Evolutionary conservation across 208 protist genomes (phyloP), one percentile per base, ranked within the genome.

Genomic region (Acanthamoeba lugdunensis): DNA sequence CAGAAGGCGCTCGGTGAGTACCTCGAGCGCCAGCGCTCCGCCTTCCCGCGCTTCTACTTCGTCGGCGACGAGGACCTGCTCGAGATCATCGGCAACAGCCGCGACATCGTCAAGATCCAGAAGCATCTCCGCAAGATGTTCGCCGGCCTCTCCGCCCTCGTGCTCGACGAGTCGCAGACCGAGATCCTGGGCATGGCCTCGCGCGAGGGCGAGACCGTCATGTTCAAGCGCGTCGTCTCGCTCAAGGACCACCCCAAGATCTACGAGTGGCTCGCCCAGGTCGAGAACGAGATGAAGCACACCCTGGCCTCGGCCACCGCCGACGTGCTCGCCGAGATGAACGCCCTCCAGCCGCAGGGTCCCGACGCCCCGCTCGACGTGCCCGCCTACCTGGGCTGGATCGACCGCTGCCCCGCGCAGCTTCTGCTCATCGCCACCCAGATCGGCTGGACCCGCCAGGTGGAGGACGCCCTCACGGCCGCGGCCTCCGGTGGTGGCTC

Each of bases 91-190:
- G 99, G 98, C 93, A 99, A 99, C 95, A 98, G 97, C 95, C 98
- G 98, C 84, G 98, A 99, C 92, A 96, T 97, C 63, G 52, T 95
- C 75, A 98, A 98, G 94, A 96, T 99, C 61, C 98, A 98, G 95
- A 99, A 99, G 91, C 99, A 99, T 95, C 97, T 99, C 41, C 97
- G 97, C 65, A 99, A 99, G 96, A 99, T 99, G 99, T 99, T 99
- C 97, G 98, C 99, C 25, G 99, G 99, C n/a, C 95, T 99, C 21
- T 92, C 98, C 14, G 94, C 95, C 41, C 94, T 99, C 67, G 85
- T 95, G 11, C 45, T 98, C n/a, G 95, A 95, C 25, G 96, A 97
- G 4, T 90, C 95, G 33, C 94, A 69, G 11, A 92, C 91, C 4
- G 93, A 48, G 16, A 96, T 99, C 48, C 30, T 97, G 21, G 98